Percentiles rank a stretch among this genome's conserved stretches.
phyloP scores from a whole-genome alignment of 1,284 basidiomycete genomes.

The Mrakiaceae sp. region DNA sequence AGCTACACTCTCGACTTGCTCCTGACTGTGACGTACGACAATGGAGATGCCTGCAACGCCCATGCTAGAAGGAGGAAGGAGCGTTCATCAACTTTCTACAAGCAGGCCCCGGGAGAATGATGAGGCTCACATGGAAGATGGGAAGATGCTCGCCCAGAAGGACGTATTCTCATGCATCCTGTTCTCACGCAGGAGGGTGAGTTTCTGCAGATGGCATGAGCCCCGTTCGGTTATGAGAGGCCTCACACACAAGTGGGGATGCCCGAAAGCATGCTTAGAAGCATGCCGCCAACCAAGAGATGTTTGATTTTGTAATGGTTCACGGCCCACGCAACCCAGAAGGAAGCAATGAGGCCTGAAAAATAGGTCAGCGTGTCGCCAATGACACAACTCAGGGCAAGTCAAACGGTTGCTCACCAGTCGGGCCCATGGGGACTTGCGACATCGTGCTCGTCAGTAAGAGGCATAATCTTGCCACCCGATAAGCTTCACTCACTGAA shows the following conservation, averaged over 20 bases:
- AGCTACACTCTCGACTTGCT: not conserved
- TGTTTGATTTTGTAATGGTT: conserved; percentile 11
- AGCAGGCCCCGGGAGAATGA: not conserved
- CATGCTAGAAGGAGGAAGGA: not conserved
- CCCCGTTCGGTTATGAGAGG: too few relatives aligned
- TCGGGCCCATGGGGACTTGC: too few relatives aligned
- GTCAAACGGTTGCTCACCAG: not conserved
- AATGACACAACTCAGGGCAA: not conserved
- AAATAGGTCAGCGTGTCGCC: not conserved
- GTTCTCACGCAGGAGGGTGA: too few relatives aligned
- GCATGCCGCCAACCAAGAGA: conserved; percentile 3
- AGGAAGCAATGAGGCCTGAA: not conserved
- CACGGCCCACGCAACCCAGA: conserved; percentile 1
- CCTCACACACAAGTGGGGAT: too few relatives aligned
- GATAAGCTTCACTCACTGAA: not conserved
- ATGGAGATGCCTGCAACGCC: not conserved
- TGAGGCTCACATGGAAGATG: conserved; percentile 3
- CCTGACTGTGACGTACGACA: not conserved
- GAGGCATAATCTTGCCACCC: too few relatives aligned
- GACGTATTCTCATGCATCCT: not conserved
- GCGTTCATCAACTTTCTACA: not conserved
- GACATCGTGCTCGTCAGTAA: too few relatives aligned
- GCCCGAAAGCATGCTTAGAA: too few relatives aligned
- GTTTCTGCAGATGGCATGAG: too few relatives aligned
- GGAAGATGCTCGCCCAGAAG: conserved; percentile 14